Conservation (phyloP, 306 rosid species). For the Cyclanthera cordifolia region DNA sequence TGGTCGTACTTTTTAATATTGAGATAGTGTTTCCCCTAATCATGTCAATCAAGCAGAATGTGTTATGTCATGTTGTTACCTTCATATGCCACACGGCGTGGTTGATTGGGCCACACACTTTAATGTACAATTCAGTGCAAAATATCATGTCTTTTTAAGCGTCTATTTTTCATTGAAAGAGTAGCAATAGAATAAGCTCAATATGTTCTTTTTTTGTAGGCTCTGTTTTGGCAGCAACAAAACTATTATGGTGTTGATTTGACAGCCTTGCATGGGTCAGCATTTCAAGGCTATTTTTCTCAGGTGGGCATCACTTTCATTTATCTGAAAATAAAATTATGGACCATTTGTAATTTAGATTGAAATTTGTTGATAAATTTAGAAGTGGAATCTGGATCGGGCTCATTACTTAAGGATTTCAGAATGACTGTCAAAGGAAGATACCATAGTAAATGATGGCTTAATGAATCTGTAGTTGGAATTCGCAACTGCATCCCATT, state of each 20-base stretch:
- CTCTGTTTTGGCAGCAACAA: conserved; percentile 97
- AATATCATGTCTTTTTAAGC: neutral
- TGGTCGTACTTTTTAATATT: neutral
- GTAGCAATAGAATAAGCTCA: neutral
- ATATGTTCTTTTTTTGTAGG: conserved; percentile 25
- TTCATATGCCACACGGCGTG: neutral
- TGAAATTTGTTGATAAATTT: no score
- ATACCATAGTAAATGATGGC: neutral
- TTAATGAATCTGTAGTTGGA: neutral
- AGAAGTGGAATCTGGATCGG: neutral
- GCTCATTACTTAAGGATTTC: neutral
- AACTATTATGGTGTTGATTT: conserved; percentile 89
- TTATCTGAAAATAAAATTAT: conserved; percentile 11
- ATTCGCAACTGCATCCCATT: no score
- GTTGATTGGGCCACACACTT: neutral
- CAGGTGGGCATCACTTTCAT: conserved; percentile 40
- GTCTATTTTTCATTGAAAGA: neutral
- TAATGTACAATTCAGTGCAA: neutral
- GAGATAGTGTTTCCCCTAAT: neutral
- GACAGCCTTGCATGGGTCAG: conserved; percentile 75
- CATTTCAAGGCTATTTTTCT: conserved; percentile 84
- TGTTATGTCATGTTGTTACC: neutral
- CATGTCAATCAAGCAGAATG: neutral
- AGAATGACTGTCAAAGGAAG: neutral
- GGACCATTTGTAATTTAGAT: neutral